Percentiles rank a stretch among this genome's conserved stretches.
phyloP scores from a whole-genome alignment of 805 yeast species.

The Hanseniaspora valbyensis region DNA sequence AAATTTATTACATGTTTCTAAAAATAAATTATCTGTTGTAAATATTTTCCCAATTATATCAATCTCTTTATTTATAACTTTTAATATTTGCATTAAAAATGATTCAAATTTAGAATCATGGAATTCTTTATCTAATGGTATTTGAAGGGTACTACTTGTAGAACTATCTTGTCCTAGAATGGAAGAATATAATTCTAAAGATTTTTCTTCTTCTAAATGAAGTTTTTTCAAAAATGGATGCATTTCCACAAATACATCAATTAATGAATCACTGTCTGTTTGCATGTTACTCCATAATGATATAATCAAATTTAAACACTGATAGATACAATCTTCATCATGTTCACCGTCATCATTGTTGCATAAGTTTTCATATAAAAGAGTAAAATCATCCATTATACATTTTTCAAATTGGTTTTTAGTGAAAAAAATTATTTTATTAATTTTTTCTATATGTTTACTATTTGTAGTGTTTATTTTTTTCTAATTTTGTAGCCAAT shows the following conservation, averaged over 20 bases:
- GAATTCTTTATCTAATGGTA: background rate
- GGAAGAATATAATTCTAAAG: background rate
- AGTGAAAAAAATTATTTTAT: background rate
- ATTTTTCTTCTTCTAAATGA: background rate
- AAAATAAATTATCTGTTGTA: background rate
- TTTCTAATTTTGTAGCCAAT: background rate
- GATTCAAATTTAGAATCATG: constrained; percentile 7
- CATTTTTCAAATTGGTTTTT: constrained; percentile 1
- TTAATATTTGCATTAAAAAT: background rate
- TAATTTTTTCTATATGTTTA: background rate
- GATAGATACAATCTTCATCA: constrained; percentile 1
- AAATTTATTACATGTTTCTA: background rate
- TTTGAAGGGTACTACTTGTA: background rate
- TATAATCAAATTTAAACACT: constrained; percentile 7
- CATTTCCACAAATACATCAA: constrained; percentile 8
- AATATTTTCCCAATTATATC: constrained; percentile 8
- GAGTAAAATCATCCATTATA: constrained; percentile 5
- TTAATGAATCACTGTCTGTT: background rate
- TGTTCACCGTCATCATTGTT: constrained; percentile 5
- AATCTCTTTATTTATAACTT: constrained; percentile 5
- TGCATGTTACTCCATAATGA: constrained; percentile 9
- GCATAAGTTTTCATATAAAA: constrained; percentile 9
- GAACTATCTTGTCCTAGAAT: background rate
- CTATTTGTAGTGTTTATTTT: background rate
- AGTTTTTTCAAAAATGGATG: constrained; percentile 7